phyloP scores from a whole-genome alignment of 202 grass and related monocot species.

The Elaeis oleifera region DNA sequence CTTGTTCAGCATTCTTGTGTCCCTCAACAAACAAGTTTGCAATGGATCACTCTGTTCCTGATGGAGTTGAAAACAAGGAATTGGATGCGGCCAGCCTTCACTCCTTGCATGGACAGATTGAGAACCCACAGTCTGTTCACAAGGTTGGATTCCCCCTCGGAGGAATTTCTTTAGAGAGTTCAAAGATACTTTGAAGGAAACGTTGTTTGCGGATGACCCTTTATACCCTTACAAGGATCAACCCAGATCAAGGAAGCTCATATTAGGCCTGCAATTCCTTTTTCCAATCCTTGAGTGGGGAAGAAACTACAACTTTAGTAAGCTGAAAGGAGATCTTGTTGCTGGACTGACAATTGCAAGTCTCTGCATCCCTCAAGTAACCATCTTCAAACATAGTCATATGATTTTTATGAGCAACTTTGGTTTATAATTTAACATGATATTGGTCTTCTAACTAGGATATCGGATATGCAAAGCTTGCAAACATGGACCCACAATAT shows the following conservation, averaged over 20 bases:
- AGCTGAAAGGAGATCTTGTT: conserved; percentile 85
- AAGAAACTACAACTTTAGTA: conserved; percentile 53
- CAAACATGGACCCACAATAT: conserved; percentile 78
- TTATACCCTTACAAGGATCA: conserved; percentile 58
- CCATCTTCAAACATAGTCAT: neutral
- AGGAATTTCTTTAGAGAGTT: conserved; percentile 54
- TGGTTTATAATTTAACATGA: conserved; percentile 3
- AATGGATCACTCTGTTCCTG: too few species aligned
- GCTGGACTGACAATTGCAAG: conserved; percentile 92
- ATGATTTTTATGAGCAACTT: neutral
- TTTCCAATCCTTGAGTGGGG: conserved; percentile 83
- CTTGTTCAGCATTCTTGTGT: too few species aligned
- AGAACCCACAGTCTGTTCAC: conserved; percentile 19
- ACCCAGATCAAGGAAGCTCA: conserved; percentile 37
- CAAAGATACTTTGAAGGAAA: conserved; percentile 52
- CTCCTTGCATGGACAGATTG: too few species aligned
- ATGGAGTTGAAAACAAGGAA: too few species aligned
- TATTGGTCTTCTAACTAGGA: conserved; percentile 48
- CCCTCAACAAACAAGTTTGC: too few species aligned
- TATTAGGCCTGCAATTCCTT: conserved; percentile 53
- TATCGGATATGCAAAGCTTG: conserved; percentile 87
- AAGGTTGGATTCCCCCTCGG: conserved; percentile 60
- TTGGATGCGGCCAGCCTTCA: too few species aligned
- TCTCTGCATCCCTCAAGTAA: conserved; percentile 96
- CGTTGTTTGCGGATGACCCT: conserved; percentile 74